Evolutionary conservation across 306 rosid species (phyloP), one percentile per base, ranked within the genome.

Genomic region (Quercus suber): DNA sequence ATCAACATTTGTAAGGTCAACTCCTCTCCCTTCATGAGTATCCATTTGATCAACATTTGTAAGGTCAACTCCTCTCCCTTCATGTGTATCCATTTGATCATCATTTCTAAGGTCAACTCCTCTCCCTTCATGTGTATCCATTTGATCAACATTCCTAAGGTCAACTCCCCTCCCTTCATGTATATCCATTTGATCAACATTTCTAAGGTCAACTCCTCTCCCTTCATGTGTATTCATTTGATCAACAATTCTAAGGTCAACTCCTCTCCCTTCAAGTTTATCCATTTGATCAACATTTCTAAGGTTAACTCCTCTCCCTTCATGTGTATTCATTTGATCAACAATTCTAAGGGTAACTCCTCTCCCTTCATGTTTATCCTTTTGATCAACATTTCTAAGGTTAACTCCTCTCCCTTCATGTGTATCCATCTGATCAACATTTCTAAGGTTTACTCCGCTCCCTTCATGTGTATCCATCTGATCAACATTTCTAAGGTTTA

Each of bases 41-140:
- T 86, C 88, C 53, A 43, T 68, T 82, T 74, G 83, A 77, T 82
- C 87, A 80, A 82, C 76, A 78, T 82, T 82, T 79, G 77, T 74
- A 55, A 77, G 19, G 78, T 60, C 49, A 87, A 74, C 83, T 2
- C 53, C 53, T 49, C 53, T 49, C 53, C 17, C 53, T 49, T 49
- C 17, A 49, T 12, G 53, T 0, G 17, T 63, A 78, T 86, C 86
- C 53, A 43, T 71, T 82, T 74, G 83, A 77, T 82, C 88, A 80
- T 81, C 73, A 76, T 80, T 82, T 79, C 81, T 74, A 55, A 79
- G 19, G 78, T 33, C 30, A 87, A 74, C 83, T 9, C 52, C 52
- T 11, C 52, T 11, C 15, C 52, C 52, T 45, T 45, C 52, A 45
- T 45, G 52, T 11, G 4, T 45, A 78, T 85, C 85, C 53, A 43